Evolutionary conservation across 345 rosid species (phyloP).

Genomic region (Acer campestre): DNA sequence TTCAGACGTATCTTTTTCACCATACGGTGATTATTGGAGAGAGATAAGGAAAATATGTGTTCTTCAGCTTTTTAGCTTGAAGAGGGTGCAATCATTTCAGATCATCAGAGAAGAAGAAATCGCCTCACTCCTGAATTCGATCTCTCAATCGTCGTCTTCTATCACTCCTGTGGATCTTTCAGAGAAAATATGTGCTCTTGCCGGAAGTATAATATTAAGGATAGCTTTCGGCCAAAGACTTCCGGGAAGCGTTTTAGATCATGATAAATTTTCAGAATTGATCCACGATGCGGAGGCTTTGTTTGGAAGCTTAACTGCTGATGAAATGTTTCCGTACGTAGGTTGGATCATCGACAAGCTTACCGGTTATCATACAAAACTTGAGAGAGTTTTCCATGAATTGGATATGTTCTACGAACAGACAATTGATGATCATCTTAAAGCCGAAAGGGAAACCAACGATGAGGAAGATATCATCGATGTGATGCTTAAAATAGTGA

Average conservation of each 20-base stretch:
- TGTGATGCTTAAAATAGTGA: conserved; percentile 23
- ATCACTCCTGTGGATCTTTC: conserved; percentile 30
- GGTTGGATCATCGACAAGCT: conserved; percentile 33
- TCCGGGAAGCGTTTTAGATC: conserved; percentile 23
- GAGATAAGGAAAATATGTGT: conserved; percentile 36
- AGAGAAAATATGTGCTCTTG: conserved; percentile 30
- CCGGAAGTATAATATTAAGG: conserved; percentile 22
- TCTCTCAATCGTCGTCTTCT: conserved; percentile 26
- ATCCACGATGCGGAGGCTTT: conserved; percentile 16
- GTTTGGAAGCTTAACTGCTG: conserved; percentile 18
- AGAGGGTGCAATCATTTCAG: conserved; percentile 21
- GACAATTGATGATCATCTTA: conserved; percentile 21
- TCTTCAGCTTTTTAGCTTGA: conserved; percentile 32
- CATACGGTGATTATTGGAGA: conserved; percentile 33
- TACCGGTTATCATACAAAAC: conserved; percentile 13
- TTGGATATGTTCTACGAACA: conserved; percentile 22
- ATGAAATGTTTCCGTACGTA: conserved; percentile 27
- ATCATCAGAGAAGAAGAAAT: conserved; percentile 38
- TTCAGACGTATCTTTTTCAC: conserved; percentile 34
- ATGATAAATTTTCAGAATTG: conserved; percentile 12
- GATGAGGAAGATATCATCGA: conserved; percentile 29
- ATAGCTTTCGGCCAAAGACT: conserved; percentile 34
- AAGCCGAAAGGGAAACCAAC: neutral
- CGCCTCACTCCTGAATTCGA: conserved; percentile 26
- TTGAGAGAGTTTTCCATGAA: conserved; percentile 18